These are phyloP conservation scores for Mycogone perniciosa DNA, from an alignment of 2,329 filamentous ascomycete genomes.

Conservation along the genomic window DNA sequence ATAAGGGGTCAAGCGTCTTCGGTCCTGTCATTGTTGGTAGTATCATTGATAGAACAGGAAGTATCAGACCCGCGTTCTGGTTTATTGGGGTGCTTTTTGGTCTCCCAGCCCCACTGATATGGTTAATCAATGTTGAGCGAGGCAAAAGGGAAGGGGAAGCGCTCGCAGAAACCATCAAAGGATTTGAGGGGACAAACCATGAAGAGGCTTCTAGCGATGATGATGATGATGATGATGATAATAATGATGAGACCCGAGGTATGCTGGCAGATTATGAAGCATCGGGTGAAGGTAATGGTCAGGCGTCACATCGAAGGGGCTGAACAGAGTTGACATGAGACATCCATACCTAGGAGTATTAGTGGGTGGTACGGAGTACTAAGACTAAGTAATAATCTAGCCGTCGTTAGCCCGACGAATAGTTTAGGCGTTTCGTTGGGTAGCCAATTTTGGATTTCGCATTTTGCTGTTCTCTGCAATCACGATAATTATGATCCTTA, in stretches of 20 bases:
- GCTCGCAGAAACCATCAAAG: conserved; percentile 55
- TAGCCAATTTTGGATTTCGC: too few relatives aligned
- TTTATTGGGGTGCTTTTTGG: conserved; percentile 84
- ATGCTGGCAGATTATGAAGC: conserved; percentile 16
- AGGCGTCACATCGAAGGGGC: conserved; percentile 1
- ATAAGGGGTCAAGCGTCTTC: conserved; percentile 92
- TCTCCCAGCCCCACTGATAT: conserved; percentile 76
- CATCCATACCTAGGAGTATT: background rate
- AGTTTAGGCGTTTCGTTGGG: too few relatives aligned
- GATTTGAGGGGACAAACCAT: conserved; percentile 32
- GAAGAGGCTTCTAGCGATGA: conserved; percentile 14
- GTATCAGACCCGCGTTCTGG: conserved; percentile 83
- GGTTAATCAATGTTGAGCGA: conserved; percentile 75
- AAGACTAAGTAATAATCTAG: too few relatives aligned
- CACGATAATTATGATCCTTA: too few relatives aligned
- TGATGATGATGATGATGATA: conserved; percentile 18
- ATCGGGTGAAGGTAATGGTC: background rate
- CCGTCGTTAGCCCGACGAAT: too few relatives aligned
- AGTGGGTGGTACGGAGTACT: background rate
- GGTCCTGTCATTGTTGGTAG: conserved; percentile 88
- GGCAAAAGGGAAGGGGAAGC: conserved; percentile 63
- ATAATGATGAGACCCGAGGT: conserved; percentile 21
- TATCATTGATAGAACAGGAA: conserved; percentile 78
- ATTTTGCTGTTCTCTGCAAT: too few relatives aligned
- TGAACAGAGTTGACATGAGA: too few relatives aligned